phyloP scores from a whole-genome alignment of 768 basidiomycete genomes.

The Saitozyma sp. region DNA sequence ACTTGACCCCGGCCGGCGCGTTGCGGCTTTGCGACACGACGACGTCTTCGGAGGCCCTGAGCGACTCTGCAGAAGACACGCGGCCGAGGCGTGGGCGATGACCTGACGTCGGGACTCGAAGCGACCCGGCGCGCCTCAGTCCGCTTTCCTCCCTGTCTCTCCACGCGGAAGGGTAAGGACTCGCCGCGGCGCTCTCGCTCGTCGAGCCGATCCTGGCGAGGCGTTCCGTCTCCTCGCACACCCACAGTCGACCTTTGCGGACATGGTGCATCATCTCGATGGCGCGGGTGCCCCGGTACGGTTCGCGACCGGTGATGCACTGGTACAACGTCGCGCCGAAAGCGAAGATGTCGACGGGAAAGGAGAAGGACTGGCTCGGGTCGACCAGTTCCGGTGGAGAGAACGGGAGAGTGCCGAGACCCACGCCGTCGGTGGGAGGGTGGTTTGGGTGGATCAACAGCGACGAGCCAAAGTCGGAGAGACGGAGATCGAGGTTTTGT shows the following conservation, averaged over 20 bases:
- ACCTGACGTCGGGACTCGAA: constrained; percentile 23
- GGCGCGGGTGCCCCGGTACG: constrained; percentile 49
- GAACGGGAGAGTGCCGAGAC: constrained; percentile 55
- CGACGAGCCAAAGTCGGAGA: constrained; percentile 56
- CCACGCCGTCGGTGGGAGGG: constrained; percentile 51
- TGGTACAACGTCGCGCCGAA: constrained; percentile 55
- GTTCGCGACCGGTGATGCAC: constrained; percentile 53
- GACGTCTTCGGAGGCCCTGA: constrained; percentile 29
- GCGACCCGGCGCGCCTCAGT: constrained; percentile 34
- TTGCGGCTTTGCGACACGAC: constrained; percentile 10
- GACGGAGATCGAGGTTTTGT: constrained; percentile 43
- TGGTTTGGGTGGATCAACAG: constrained; percentile 48
- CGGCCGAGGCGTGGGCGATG: constrained; percentile 23
- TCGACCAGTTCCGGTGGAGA: constrained; percentile 55
- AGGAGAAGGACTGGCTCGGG: constrained; percentile 51
- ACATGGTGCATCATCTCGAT: constrained; percentile 55
- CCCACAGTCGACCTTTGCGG: constrained; percentile 52
- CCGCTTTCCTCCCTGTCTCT: constrained; percentile 14
- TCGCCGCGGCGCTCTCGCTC: constrained; percentile 14
- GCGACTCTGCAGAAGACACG: constrained; percentile 37
- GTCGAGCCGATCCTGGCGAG: constrained; percentile 31
- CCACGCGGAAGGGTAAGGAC: constrained; percentile 37
- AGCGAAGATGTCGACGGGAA: constrained; percentile 55
- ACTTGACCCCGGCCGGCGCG: constrained; percentile 26
- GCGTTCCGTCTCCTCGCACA: constrained; percentile 52